These are phyloP conservation scores for Colletotrichum lentis DNA, from an alignment of 2,329 filamentous ascomycete genomes.

Conservation along the genomic window DNA sequence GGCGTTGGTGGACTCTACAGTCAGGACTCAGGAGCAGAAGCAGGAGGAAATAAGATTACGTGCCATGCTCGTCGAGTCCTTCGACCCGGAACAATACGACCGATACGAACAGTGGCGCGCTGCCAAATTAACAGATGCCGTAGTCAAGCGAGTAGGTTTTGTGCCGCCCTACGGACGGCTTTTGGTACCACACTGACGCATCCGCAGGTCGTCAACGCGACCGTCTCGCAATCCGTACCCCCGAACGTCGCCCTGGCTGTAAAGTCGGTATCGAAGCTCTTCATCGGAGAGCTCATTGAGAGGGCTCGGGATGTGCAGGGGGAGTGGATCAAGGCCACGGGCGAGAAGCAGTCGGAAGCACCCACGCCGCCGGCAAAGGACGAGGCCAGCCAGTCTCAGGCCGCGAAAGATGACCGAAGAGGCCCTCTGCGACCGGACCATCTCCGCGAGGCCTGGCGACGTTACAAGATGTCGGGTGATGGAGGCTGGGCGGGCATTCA, in stretches of 20 bases:
- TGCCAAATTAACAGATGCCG: conserved; percentile 72
- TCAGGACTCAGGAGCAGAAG: conserved; percentile 72
- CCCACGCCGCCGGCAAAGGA: conserved; percentile 52
- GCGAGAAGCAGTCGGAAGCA: conserved; percentile 65
- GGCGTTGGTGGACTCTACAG: conserved; percentile 65
- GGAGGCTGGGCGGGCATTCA: conserved; percentile 69
- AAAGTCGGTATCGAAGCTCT: conserved; percentile 78
- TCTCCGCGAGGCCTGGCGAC: conserved; percentile 74
- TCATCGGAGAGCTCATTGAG: conserved; percentile 79
- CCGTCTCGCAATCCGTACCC: conserved; percentile 80
- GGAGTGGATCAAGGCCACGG: conserved; percentile 70
- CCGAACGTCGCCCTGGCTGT: conserved; percentile 78
- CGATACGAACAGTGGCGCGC: conserved; percentile 77
- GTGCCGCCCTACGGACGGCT: background rate
- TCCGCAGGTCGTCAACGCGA: conserved; percentile 75
- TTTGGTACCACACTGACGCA: conserved; percentile 12
- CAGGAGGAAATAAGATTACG: conserved; percentile 66
- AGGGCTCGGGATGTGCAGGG: conserved; percentile 73
- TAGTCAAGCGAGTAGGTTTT: conserved; percentile 69
- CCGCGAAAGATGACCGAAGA: conserved; percentile 51
- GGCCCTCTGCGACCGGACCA: conserved; percentile 77
- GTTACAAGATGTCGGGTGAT: conserved; percentile 70
- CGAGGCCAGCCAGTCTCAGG: conserved; percentile 44
- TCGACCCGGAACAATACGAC: conserved; percentile 72
- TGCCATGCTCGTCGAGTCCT: conserved; percentile 69